These are phyloP conservation scores for Reticulascus tulasneorum DNA, from an alignment of 2,329 filamentous ascomycete genomes.

Conservation along the genomic window DNA sequence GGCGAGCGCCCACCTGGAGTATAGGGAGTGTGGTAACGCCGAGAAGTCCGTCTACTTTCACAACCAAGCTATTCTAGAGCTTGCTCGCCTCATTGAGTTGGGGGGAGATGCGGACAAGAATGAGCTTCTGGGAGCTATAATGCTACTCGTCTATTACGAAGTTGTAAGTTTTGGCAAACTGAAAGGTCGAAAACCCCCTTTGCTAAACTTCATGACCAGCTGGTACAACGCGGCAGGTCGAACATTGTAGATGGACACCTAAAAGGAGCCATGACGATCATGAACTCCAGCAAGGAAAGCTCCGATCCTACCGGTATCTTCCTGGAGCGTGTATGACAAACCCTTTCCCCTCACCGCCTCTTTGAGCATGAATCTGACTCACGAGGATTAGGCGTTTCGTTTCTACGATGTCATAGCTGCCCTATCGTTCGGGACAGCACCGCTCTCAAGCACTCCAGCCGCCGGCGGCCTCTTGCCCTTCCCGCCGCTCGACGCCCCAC, in stretches of 20 bases:
- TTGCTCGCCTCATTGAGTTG: constrained; percentile 53
- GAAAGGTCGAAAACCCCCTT: neutral
- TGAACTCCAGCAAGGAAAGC: constrained; percentile 43
- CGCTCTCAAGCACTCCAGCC: constrained; percentile 47
- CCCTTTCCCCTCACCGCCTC: neutral
- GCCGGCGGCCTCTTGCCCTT: constrained; percentile 43
- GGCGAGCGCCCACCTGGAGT: constrained; percentile 78
- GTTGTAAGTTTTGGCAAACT: constrained; percentile 41
- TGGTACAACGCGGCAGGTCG: constrained; percentile 56
- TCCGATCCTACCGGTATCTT: constrained; percentile 52
- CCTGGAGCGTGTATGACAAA: constrained; percentile 54
- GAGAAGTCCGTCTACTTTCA: constrained; percentile 59
- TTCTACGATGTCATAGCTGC: constrained; percentile 65
- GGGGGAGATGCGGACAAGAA: constrained; percentile 47
- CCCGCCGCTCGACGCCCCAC: constrained; percentile 40
- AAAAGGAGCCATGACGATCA: constrained; percentile 58
- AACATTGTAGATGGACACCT: constrained; percentile 58
- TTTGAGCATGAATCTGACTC: neutral
- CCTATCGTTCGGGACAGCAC: constrained; percentile 55
- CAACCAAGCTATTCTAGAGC: constrained; percentile 53
- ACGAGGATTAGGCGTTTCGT: constrained; percentile 49
- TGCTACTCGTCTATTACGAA: constrained; percentile 61
- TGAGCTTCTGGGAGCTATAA: constrained; percentile 57
- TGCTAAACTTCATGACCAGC: too few species aligned
- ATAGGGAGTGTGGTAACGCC: constrained; percentile 38